Conservation (phyloP, 768 basidiomycete species). For the Scleroderma bovista region DNA sequence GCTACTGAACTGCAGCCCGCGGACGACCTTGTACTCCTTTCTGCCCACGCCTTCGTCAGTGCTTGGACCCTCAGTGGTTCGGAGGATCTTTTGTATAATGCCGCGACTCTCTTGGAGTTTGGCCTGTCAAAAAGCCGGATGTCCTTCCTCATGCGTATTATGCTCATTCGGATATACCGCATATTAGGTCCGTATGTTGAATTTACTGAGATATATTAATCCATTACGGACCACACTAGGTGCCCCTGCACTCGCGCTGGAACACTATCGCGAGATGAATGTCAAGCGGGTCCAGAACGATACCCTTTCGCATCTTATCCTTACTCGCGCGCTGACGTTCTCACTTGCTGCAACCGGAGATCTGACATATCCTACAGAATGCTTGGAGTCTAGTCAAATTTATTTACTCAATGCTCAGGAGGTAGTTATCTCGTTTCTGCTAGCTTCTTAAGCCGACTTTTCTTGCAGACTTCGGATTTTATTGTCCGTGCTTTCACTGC, state of each 20-base stretch:
- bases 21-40: constrained; percentile 78
- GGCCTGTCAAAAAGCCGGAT: constrained; percentile 68
- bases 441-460: constrained; percentile 5
- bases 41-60: constrained; percentile 61
- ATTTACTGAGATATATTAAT: not conserved
- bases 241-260: constrained; percentile 63
- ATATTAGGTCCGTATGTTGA: constrained; percentile 52
- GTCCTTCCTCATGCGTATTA: constrained; percentile 71
- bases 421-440: constrained; percentile 32
- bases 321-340: constrained; percentile 75
- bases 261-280: constrained; percentile 74
- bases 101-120: constrained; percentile 64
- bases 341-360: constrained; percentile 74
- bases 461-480: constrained; percentile 66
- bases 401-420: constrained; percentile 78
- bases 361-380: constrained; percentile 68
- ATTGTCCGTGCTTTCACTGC: constrained; percentile 69
- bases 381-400: constrained; percentile 74
- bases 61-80: constrained; percentile 55
- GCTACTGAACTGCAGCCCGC: constrained; percentile 80
- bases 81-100: constrained; percentile 56
- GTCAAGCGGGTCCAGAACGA: constrained; percentile 86
- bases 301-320: constrained; percentile 79
- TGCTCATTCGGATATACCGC: constrained; percentile 78
- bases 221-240: constrained; percentile 38